Conservation (phyloP, 441 rosid species). For the Melastoma candidum region DNA sequence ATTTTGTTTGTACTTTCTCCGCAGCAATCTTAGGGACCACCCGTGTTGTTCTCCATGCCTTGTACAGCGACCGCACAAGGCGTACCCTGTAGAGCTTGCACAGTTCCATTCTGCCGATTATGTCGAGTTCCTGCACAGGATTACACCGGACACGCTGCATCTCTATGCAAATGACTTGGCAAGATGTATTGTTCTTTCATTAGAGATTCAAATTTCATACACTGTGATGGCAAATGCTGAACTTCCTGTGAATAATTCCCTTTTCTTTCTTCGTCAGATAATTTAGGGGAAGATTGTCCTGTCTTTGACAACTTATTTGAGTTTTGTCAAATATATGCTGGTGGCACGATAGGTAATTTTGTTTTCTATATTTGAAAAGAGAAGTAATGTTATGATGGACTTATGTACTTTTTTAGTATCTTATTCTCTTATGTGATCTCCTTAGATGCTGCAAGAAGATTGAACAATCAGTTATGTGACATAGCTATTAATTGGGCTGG, state of each 20-base stretch:
- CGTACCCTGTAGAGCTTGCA: conserved; percentile 92
- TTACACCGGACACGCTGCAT: conserved; percentile 62
- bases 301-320: conserved; percentile 90
- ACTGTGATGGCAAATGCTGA: not conserved
- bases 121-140: conserved; percentile 84
- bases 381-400: conserved; percentile 1
- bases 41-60: conserved; percentile 10
- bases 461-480: conserved; percentile 88
- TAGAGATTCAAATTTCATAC: not conserved
- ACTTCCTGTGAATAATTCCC: conserved; percentile 1
- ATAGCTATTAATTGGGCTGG: conserved; percentile 99
- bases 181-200: conserved; percentile 38
- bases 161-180: conserved; percentile 51
- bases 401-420: conserved; percentile 4
- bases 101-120: conserved; percentile 94
- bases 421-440: conserved; percentile 9
- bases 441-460: conserved; percentile 83
- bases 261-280: conserved; percentile 42
- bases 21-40: not conserved
- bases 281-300: conserved; percentile 97
- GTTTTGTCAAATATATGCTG: conserved; percentile 95
- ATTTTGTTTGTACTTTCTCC: not conserved
- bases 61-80: conserved; percentile 95
- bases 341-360: conserved; percentile 85
- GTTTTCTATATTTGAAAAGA: not conserved